Evolutionary conservation across 1,284 basidiomycete species (phyloP), one percentile per base, ranked within the genome.

Genomic region (Microbotryum silenes-acaulis): DNA sequence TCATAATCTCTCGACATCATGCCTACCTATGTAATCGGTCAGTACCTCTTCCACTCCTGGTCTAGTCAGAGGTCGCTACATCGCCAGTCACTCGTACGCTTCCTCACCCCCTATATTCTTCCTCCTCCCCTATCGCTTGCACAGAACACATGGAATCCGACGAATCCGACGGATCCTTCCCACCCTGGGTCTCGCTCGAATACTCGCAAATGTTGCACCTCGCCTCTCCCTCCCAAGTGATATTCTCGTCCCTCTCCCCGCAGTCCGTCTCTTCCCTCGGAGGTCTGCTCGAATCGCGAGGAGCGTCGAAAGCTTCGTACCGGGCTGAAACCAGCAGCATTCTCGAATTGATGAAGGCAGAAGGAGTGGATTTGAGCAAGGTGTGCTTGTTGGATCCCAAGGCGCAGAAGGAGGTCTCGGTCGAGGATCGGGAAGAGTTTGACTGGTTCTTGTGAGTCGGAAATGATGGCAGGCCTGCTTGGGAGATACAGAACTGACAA

Each of bases 121-220:
- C 27, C n/a, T 42, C 37, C 37, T 42, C 6, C 37, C 37, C 37
- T 37, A 14, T 42, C 12, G 14, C 12, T 14, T 18, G 37, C 3
- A 44, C 70, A 92, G 91, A 96, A 72, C 91, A 96, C 74, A 93
- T 94, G 91, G 92, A 97, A 74, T 87, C 91, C 61, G 91, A 94
- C 74, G 91, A 94, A 51, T 81, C 81, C 6, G 79, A 83, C 2
- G 83, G 81, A 67, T 72, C 77, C 7, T 74, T 81, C 23, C 92
- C 92, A 12, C 86, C 85, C 51, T 96, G 92, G 92, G 91, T 94
- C 47, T 71, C 67, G 6, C 64, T 71, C 50, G 70, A 73, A 61
- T 72, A 73, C 62, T 51, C 66, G 50, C 71, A 74, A 62, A 64
- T 63, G 56, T 46, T 71, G 47, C 81, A 77, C 14, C 79, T 93